Conservation (phyloP, 768 basidiomycete species). For the Kockovaella imperatae region DNA sequence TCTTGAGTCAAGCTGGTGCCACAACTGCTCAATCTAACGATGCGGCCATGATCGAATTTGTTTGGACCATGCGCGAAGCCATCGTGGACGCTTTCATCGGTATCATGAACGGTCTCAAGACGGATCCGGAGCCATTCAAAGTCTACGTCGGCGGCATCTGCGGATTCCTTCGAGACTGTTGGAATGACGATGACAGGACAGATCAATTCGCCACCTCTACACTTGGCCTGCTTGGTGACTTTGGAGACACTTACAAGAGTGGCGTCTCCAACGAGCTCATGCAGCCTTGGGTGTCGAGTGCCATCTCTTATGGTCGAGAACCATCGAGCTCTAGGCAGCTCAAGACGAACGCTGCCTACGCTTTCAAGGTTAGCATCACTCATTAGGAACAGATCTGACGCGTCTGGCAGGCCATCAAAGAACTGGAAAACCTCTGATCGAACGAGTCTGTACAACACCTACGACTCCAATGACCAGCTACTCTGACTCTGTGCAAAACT, state of each 20-base stretch:
- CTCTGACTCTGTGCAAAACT: neutral
- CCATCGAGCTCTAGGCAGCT: conserved; percentile 20
- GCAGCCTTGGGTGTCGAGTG: conserved; percentile 60
- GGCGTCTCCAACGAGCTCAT: conserved; percentile 73
- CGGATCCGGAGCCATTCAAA: conserved; percentile 58
- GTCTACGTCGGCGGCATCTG: conserved; percentile 67
- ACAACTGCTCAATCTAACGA: conserved; percentile 64
- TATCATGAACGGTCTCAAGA: conserved; percentile 82
- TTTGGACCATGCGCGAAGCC: conserved; percentile 78
- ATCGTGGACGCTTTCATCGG: conserved; percentile 96
- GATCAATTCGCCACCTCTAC: conserved; percentile 66
- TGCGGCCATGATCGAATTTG: conserved; percentile 74
- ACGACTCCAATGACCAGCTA: neutral
- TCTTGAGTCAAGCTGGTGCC: conserved; percentile 80
- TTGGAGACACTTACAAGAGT: conserved; percentile 75
- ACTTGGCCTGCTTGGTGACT: conserved; percentile 83
- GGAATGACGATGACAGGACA: conserved; percentile 71
- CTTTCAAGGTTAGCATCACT: conserved; percentile 24
- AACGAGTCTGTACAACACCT: neutral
- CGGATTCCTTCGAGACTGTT: conserved; percentile 65
- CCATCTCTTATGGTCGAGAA: conserved; percentile 25
- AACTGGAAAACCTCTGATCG: conserved; percentile 1
- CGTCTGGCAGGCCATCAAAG: conserved; percentile 31
- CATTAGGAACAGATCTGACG: neutral
- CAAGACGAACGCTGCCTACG: conserved; percentile 28